Base-by-base conservation (phyloP, 2,329 filamentous ascomycete genomes). In the Fusarium brevicatenulatum region DNA sequence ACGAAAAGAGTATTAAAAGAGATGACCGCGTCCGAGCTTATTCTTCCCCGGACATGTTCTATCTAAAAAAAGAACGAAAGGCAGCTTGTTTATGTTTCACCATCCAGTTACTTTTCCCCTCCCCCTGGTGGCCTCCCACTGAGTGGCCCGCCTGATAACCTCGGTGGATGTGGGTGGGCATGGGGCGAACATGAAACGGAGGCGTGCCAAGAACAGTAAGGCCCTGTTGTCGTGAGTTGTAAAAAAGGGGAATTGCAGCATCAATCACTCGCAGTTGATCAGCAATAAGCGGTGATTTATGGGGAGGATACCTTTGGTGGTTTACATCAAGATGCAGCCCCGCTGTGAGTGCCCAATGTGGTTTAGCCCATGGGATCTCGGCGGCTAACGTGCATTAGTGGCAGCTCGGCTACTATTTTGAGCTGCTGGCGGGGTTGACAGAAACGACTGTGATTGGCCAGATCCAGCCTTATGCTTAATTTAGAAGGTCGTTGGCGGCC, bases 331-430 rank as follows among this genome's bases (percentile, higher is more conserved):
- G 28, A 36, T 69, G 54, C 40, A 36, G 44, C 23, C 57, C 47
- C 60, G 34, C 37, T 40, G 40, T 49, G 32, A 30, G 28, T 36
- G 28, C 23, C 40, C 18, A 32, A 58, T 56, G 5, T 15, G 32
- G 68, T 2, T 65, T 65, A 58, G 46, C 15, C 15, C 13, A 9
- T 50, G 19, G 32, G 44, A 37, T 30, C 58, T 63, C 65, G 76
- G 76, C 76, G 76, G 66, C 66, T 77, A 77, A 71, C 70, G 40
- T 68, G 72, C 76, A 77, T 72, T 77, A 77, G 76, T 52, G 70
- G 54, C 58, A 61, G 18, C 55, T 55, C 39, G 53, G 52, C 43
- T 70, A 32, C 73, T 77, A 75, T 73, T 74, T 77, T 60, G 32
- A 47, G 63, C 30, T 28, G 25, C 25, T 15, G 43, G 63, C 59